Conservation (phyloP, 192 early-diverging fungal genomes). For the Linnemannia exigua region DNA sequence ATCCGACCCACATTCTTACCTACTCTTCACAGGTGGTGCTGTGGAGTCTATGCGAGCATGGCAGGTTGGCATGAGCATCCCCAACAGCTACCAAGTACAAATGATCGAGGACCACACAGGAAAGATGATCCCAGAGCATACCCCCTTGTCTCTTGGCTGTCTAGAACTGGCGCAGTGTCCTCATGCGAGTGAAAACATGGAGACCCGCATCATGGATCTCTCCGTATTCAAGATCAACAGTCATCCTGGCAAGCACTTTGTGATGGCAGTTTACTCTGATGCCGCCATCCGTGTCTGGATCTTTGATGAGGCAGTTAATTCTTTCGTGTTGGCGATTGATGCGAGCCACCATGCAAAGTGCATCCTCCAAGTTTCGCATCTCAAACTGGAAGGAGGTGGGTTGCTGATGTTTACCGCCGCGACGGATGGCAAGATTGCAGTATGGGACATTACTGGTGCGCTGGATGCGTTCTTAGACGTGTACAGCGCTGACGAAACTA, state of each 20-base stretch:
- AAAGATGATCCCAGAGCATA: constrained; percentile 26
- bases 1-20: constrained; percentile 25
- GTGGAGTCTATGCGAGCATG: constrained; percentile 54
- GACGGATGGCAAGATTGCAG: constrained; percentile 67
- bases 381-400: constrained; percentile 32
- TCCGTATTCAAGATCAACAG: constrained; percentile 54
- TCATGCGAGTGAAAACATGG: constrained; percentile 64
- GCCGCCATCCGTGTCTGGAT: constrained; percentile 69
- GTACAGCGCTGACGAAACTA: constrained; percentile 13
- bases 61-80: constrained; percentile 49
- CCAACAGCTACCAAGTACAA: constrained; percentile 51
- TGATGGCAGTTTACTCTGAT: constrained; percentile 85
- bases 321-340: constrained; percentile 65
- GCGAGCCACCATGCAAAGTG: constrained; percentile 72
- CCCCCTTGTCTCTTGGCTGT: constrained; percentile 41
- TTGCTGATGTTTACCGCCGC: constrained; percentile 68
- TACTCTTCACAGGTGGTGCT: constrained; percentile 51
- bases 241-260: constrained; percentile 55
- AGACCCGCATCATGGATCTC: constrained; percentile 86
- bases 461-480: constrained; percentile 29
- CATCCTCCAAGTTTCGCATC: constrained; percentile 70
- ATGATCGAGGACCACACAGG: constrained; percentile 23
- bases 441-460: constrained; percentile 62
- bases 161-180: constrained; percentile 50
- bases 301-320: constrained; percentile 65